Conservation (phyloP, 805 yeast species). For the Saccharomycopsis sp. region DNA sequence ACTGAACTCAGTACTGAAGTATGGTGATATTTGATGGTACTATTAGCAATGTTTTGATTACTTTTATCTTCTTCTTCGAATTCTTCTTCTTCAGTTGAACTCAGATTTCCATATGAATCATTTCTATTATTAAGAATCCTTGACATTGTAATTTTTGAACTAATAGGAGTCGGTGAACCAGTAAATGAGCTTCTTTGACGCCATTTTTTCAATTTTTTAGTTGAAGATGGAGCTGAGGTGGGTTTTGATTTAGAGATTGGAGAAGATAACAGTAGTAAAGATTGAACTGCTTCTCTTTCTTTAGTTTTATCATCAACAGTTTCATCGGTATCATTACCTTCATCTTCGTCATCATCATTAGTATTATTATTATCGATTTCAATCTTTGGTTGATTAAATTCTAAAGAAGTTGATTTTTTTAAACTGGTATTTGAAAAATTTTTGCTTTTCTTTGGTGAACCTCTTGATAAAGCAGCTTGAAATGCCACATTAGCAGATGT, state of each 20-base stretch:
- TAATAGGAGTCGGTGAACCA: too few relatives aligned
- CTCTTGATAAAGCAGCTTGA: conserved; percentile 11
- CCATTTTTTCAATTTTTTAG: too few relatives aligned
- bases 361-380: conserved; percentile 4
- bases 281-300: conserved; percentile 18
- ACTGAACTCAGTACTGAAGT: too few relatives aligned
- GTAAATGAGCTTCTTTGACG: too few relatives aligned
- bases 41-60: too few relatives aligned
- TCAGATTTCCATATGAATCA: neutral
- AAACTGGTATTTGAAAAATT: neutral
- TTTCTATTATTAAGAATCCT: neutral
- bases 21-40: too few relatives aligned
- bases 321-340: neutral
- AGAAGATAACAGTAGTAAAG: conserved; percentile 10
- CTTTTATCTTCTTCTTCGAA: neutral
- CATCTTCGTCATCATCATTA: conserved; percentile 18
- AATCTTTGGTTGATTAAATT: neutral
- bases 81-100: conserved; percentile 11
- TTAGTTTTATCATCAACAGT: conserved; percentile 9
- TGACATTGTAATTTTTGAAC: too few relatives aligned
- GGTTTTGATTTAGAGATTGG: conserved; percentile 5
- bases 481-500: conserved; percentile 18
- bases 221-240: neutral
- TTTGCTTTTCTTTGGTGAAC: conserved; percentile 8
- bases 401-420: neutral